Conservation (phyloP, 306 rosid genomes). For the Elaeagnus macrophylla region DNA sequence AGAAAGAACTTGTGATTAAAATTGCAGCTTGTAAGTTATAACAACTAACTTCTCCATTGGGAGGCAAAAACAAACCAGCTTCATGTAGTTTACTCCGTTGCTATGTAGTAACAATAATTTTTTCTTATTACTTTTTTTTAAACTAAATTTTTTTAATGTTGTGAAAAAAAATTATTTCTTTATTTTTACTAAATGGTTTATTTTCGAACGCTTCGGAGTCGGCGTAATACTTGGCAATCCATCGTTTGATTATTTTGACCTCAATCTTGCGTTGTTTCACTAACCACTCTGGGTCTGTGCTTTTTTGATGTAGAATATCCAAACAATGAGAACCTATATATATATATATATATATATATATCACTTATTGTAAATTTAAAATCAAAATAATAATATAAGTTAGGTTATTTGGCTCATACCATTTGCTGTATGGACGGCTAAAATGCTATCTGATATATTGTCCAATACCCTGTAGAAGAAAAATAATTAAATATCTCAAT, state of each 20-base stretch:
- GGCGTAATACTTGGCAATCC: slow-evolving; percentile 21
- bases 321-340: slow-evolving; percentile 35
- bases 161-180: background rate
- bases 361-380: too few relatives aligned
- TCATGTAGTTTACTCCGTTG: too few relatives aligned
- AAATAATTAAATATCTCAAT: background rate
- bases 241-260: slow-evolving; percentile 17
- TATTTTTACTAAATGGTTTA: background rate
- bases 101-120: too few relatives aligned
- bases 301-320: slow-evolving; percentile 10
- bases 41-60: too few relatives aligned
- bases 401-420: slow-evolving; percentile 26
- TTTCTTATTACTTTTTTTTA: background rate
- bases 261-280: slow-evolving; percentile 21
- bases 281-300: slow-evolving; percentile 29
- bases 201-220: slow-evolving; percentile 14
- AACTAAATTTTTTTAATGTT: background rate
- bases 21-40: too few relatives aligned
- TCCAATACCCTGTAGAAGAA: slow-evolving; percentile 41
- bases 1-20: too few relatives aligned
- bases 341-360: too few relatives aligned
- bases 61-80: too few relatives aligned
- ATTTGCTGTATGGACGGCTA: slow-evolving; percentile 37
- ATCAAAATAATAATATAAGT: too few relatives aligned
- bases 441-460: slow-evolving; percentile 42